A percentile compares a stretch with the other conserved stretches of the same genome.
phyloP scores from a whole-genome alignment of 768 basidiomycete genomes.

The Amanita phalloides region DNA sequence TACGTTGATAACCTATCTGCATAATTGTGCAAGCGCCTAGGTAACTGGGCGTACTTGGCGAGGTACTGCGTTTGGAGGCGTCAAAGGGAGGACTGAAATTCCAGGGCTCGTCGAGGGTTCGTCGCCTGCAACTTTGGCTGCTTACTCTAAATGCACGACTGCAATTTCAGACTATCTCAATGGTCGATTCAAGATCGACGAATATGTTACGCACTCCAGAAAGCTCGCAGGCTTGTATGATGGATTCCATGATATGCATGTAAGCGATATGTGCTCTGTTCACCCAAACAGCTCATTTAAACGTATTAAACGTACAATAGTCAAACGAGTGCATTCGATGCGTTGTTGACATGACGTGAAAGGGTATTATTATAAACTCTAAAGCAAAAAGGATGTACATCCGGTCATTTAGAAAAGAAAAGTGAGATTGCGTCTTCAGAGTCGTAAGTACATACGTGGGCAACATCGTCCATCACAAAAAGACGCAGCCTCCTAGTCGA shows the following conservation, averaged over 20 bases:
- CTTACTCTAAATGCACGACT: neutral
- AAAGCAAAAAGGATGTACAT: neutral
- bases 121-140: slow-evolving; percentile 1
- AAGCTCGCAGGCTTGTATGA: slow-evolving; percentile 67
- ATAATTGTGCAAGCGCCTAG: slow-evolving; percentile 27
- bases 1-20: neutral
- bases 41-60: slow-evolving; percentile 92
- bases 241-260: slow-evolving; percentile 96
- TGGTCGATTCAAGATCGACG: slow-evolving; percentile 82
- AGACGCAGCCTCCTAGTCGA: neutral
- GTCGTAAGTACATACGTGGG: neutral
- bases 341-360: slow-evolving; percentile 79
- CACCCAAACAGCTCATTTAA: neutral
- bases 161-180: slow-evolving; percentile 60
- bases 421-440: neutral
- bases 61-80: slow-evolving; percentile 92
- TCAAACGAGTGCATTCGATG: slow-evolving; percentile 86
- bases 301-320: neutral
- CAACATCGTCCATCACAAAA: neutral
- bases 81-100: slow-evolving; percentile 94
- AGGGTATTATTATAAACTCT: slow-evolving; percentile 4
- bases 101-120: slow-evolving; percentile 87
- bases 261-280: slow-evolving; percentile 30
- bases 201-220: slow-evolving; percentile 88
- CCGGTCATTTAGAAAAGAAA: neutral